phyloP scores from a whole-genome alignment of 306 rosid genomes.

The Prosopis cineraria region DNA sequence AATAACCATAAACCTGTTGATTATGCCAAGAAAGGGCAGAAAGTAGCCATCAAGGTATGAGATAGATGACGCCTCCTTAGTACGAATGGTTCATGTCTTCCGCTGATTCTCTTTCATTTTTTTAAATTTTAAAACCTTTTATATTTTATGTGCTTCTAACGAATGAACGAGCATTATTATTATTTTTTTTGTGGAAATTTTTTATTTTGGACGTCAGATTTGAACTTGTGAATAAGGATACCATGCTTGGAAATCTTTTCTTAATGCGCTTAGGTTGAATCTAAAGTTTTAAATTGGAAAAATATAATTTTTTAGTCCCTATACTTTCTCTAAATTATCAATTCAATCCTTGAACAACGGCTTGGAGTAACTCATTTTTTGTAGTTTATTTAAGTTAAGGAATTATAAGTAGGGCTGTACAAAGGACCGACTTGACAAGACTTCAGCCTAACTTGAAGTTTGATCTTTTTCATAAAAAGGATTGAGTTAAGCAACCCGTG shows the following conservation, averaged over 20 bases:
- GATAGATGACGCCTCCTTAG: not conserved
- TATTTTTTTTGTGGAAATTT: not conserved
- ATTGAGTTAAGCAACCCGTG: too few species aligned
- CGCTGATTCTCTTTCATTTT: not conserved
- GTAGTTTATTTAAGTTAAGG: too few species aligned
- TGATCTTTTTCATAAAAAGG: too few species aligned
- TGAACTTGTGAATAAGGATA: not conserved
- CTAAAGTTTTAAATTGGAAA: not conserved
- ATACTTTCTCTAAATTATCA: not conserved
- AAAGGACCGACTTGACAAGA: too few species aligned
- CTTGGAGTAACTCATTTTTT: too few species aligned
- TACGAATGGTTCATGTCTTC: not conserved
- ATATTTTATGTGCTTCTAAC: too few species aligned
- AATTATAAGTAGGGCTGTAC: too few species aligned
- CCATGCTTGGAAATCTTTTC: not conserved
- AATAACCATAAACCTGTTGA: conserved; percentile 92
- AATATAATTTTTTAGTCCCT: not conserved
- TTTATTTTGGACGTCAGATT: not conserved
- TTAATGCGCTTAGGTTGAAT: not conserved
- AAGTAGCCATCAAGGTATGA: conserved; percentile 88
- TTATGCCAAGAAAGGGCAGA: conserved; percentile 83
- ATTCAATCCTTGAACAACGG: not conserved
- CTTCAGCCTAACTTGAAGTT: too few species aligned
- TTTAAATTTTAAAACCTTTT: not conserved
- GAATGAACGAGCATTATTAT: not conserved